These are phyloP conservation scores for Tetrapisispora arboricola DNA, from an alignment of 805 yeast species.

Conservation along the genomic window DNA sequence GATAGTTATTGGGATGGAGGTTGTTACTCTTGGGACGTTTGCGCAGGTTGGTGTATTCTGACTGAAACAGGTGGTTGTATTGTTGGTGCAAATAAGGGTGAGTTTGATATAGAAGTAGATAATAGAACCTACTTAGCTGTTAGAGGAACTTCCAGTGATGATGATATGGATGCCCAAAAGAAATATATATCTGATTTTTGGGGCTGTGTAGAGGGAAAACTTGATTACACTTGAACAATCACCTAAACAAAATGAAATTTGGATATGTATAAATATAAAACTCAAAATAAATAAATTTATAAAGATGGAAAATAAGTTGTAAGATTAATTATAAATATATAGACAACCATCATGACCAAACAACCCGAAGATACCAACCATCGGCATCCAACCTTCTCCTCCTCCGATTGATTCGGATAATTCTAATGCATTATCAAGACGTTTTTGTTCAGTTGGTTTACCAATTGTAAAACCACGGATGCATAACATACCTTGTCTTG, in stretches of 20 bases:
- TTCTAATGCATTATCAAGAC: constrained; percentile 23
- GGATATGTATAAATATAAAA: not conserved
- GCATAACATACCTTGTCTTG: constrained; percentile 41
- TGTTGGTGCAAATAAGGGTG: constrained; percentile 45
- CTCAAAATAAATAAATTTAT: not conserved
- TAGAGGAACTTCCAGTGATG: constrained; percentile 34
- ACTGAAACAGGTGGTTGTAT: constrained; percentile 50
- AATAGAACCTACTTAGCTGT: constrained; percentile 45
- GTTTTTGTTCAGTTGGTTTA: constrained; percentile 30
- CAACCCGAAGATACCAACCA: constrained; percentile 44
- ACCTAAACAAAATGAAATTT: not conserved
- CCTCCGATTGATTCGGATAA: constrained; percentile 29
- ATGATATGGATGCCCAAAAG: constrained; percentile 29
- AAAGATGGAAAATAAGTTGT: not conserved
- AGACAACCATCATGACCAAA: constrained; percentile 70
- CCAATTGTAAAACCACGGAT: constrained; percentile 63
- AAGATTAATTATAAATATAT: constrained; percentile 33
- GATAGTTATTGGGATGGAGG: constrained; percentile 66
- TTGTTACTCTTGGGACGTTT: constrained; percentile 61
- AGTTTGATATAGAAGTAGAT: constrained; percentile 42
- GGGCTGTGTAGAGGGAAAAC: constrained; percentile 39
- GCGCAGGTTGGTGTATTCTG: constrained; percentile 58
- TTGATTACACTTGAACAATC: constrained; percentile 28
- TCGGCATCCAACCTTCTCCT: constrained; percentile 43
- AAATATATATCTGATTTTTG: constrained; percentile 43